These are phyloP conservation scores for Blumeria hordei DNA, from an alignment of 2,329 filamentous ascomycete species.

Conservation along the genomic window DNA sequence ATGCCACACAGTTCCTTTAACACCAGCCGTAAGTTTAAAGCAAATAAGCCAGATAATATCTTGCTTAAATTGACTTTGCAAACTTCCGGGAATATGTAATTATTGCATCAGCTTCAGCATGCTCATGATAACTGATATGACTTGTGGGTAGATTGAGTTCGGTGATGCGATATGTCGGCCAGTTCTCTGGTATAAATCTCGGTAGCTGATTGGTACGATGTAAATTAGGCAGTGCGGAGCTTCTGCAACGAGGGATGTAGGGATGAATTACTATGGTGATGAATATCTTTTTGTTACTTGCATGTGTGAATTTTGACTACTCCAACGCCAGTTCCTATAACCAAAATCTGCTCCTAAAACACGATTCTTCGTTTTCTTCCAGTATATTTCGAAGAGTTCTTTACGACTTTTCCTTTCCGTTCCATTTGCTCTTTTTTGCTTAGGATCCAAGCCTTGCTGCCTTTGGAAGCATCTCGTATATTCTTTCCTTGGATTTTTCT, in stretches of 20 bases:
- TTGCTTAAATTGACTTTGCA: too few species aligned
- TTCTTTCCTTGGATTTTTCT: conserved; percentile 22
- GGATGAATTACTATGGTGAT: neutral
- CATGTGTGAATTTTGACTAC: neutral
- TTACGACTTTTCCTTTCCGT: conserved; percentile 82
- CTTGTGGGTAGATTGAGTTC: too few species aligned
- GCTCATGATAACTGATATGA: too few species aligned
- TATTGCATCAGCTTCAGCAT: too few species aligned
- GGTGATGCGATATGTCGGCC: too few species aligned
- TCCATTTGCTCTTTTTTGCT: conserved; percentile 87
- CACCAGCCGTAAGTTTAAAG: too few species aligned
- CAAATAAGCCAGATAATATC: too few species aligned
- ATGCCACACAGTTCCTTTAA: too few species aligned
- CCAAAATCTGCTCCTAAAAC: conserved; percentile 27
- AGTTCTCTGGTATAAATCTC: too few species aligned
- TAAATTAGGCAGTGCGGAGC: neutral
- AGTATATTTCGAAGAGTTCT: conserved; percentile 78
- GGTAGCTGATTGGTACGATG: too few species aligned
- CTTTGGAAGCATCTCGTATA: conserved; percentile 30
- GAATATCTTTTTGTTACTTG: neutral
- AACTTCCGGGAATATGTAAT: too few species aligned
- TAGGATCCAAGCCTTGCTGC: conserved; percentile 61
- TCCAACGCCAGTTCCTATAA: neutral
- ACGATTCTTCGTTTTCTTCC: conserved; percentile 61
- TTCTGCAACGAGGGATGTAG: neutral